phyloP scores from a whole-genome alignment of 345 rosid genomes.

The Orychophragmus violaceus region DNA sequence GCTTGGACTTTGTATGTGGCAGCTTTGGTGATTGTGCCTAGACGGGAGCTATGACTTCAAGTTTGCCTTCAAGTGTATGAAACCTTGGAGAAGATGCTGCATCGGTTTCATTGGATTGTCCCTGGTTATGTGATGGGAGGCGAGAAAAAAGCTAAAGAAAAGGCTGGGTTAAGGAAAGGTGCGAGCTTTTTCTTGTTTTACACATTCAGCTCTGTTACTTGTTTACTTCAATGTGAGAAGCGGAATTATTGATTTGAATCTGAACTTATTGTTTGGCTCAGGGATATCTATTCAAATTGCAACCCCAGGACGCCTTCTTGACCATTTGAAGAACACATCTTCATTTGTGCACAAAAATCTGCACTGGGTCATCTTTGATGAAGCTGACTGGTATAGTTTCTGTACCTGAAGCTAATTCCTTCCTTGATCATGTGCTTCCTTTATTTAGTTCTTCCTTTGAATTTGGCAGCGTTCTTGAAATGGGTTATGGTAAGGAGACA shows the following conservation, averaged over 20 bases:
- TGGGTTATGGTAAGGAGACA: conserved; percentile 93
- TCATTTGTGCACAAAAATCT: conserved; percentile 59
- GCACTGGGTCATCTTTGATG: conserved; percentile 94
- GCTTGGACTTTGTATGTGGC: conserved; percentile 16
- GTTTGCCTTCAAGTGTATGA: conserved; percentile 94
- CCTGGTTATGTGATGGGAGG: conserved; percentile 99
- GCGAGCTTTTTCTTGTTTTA: not conserved
- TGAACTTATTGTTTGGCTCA: conserved; percentile 18
- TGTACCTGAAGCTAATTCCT: not conserved
- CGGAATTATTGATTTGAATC: too few species aligned
- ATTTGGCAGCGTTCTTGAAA: conserved; percentile 70
- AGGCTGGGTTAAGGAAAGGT: conserved; percentile 97
- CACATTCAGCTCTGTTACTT: not conserved
- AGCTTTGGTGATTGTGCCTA: conserved; percentile 98
- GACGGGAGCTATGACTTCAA: conserved; percentile 86
- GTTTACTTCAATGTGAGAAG: not conserved
- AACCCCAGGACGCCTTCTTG: conserved; percentile 97
- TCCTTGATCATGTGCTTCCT: not conserved
- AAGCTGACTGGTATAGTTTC: conserved; percentile 76
- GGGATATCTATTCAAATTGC: conserved; percentile 92
- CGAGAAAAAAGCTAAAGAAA: conserved; percentile 85
- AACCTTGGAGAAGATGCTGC: conserved; percentile 74
- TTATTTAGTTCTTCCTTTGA: not conserved
- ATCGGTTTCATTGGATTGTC: conserved; percentile 92
- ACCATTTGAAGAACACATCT: conserved; percentile 85